Evolutionary conservation across 2,329 filamentous ascomycete genomes (phyloP), one percentile per base, ranked within the genome.

Genomic region (Lachnellula suecica): DNA sequence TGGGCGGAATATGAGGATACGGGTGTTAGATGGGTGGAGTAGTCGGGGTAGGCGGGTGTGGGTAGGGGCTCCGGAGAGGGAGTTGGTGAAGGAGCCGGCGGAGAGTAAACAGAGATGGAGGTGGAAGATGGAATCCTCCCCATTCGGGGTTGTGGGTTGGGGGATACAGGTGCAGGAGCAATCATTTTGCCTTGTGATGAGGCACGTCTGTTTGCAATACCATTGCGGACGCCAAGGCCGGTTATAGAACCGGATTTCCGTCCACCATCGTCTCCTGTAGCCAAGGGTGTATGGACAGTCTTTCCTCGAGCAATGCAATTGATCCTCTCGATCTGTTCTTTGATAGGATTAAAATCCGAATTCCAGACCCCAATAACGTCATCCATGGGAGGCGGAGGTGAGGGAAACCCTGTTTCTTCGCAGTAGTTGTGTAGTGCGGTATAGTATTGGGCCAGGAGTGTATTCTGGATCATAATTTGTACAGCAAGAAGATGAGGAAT

Each of bases 391-490:
- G 88, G 86, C 10, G 89, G 78, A 1, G 88, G 87, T 42, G 85
- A 87, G 0, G 87, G 86, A 62, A 91, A 86, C 4, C 80, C 76
- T 60, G 84, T 77, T 25, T 87, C 80, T 59, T 84, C 77, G 60
- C 86, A 90, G 69, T 87, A 94, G 51, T 81, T 83, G 66, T 91
- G 84, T 6, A 93, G 73, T 4, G 84, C 78, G 1, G 89, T 94
- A 70, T 94, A 94, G 61, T 90, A 84, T 56, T 91, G 78, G 0
- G 84, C 89, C 4, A 94, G 81, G 47, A 94, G 75, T 43, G 84
- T 82, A 66, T 91, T 91, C 68, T 93, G 89, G 24, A 91, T 84
- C 65, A 87, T 77, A 41, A 93, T 83, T 63, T 92, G 86, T 31
- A 80, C 79, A 37, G 79, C 78, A 10, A 92, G 77, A 19, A 95